These are phyloP conservation scores for Bombardia bombarda DNA, from an alignment of 495 filamentous ascomycete genomes.

Conservation along the genomic window DNA sequence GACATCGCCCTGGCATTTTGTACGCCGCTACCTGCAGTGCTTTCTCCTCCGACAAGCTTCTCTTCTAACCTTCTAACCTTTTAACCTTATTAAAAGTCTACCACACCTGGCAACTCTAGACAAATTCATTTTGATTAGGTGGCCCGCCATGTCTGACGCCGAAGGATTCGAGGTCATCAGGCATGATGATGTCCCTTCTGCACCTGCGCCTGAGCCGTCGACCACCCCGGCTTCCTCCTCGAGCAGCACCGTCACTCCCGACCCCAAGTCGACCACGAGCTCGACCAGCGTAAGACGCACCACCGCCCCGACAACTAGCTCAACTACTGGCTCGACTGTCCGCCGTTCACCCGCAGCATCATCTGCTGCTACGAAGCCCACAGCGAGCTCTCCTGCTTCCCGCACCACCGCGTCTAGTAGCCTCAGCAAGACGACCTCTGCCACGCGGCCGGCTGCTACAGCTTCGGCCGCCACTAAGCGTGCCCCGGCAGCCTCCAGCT, in stretches of 20 bases:
- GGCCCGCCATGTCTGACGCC: constrained; percentile 37
- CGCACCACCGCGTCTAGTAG: constrained; percentile 20
- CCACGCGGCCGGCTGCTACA: constrained; percentile 27
- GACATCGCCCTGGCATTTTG: too few relatives aligned
- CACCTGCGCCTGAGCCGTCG: constrained; percentile 20
- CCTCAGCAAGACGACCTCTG: constrained; percentile 26
- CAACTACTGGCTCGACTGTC: constrained; percentile 7
- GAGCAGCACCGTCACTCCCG: constrained; percentile 22
- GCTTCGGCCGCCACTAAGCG: constrained; percentile 27
- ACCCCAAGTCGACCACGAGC: constrained; percentile 19
- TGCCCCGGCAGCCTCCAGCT: constrained; percentile 24
- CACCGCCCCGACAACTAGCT: constrained; percentile 4
- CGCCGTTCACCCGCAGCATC: constrained; percentile 11
- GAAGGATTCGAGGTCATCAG: constrained; percentile 34
- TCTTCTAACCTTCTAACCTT: too few relatives aligned
- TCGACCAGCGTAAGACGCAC: constrained; percentile 22
- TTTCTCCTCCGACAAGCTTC: too few relatives aligned
- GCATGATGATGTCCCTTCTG: constrained; percentile 23
- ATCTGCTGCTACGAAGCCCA: constrained; percentile 28
- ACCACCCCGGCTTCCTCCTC: constrained; percentile 11
- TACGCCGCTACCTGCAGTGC: too few relatives aligned
- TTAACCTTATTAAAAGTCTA: too few relatives aligned
- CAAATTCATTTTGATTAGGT: neutral
- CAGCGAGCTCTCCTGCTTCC: constrained; percentile 29
- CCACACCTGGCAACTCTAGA: neutral